Base-by-base conservation (phyloP, 192 early-diverging fungal species). In the Podila epigama region DNA sequence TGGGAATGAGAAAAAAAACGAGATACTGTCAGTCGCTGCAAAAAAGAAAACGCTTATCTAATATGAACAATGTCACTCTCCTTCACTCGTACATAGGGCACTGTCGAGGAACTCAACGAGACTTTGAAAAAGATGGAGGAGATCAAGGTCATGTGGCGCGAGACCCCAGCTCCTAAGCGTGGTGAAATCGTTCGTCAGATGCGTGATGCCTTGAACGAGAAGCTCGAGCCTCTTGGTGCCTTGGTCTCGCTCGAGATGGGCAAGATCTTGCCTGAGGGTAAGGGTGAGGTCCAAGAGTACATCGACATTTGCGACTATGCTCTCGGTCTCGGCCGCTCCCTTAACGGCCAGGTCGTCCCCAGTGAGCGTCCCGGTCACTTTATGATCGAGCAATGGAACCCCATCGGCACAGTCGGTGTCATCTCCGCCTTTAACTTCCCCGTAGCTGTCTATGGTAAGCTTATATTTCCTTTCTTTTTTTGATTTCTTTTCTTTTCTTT, bases 401-500 rank as follows among this genome's bases (percentile, higher is more conserved):
- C 96, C 27, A 85, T 98, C 34, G 96, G 96, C 48, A 88, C 88
- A 27, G 92, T 96, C 28, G 96, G 94, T 65, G 90, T 98, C 60
- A 95, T 98, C 73, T 94, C 93, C 34, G 95, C 96, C 18, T 98
- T 93, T 81, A 98, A 98, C 84, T 98, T 97, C 83, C 96, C 96
- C 51, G 84, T 79, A 32, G 80, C 68, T 59, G 75, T 79, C 42
- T 85, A 73, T 67, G 67, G 73, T 77, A 68, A 41, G 73, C 22
- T 5, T 2, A 18, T 3, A 18, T 9, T 28, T 18, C 10, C 33
- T 32, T 44, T 40, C 31, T 31, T 31, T 71, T 31, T 16, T 34
- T 16, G 5, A 28, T 58, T 50, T 36, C 13, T 57, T 36, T 42
- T 18, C 16, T 51, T 35, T 39, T n/a, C 51, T n/a, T 52, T 34